A percentile compares a stretch with the other conserved stretches of the same genome.
phyloP scores from a whole-genome alignment of 371 early-diverging fungal genomes.

The Mucor velutinosus region DNA sequence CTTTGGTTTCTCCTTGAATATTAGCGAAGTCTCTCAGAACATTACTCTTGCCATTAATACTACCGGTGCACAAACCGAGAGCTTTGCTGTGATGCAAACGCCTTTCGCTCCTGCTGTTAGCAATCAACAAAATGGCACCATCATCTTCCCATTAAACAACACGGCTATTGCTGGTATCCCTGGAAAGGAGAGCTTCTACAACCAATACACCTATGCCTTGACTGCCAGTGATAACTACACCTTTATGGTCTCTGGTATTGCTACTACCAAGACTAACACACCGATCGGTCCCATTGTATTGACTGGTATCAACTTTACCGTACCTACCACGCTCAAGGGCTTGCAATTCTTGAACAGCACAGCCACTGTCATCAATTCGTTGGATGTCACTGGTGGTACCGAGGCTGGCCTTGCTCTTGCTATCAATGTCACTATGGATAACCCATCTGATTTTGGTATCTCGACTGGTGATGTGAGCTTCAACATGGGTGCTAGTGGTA shows the following conservation, averaged over 20 bases:
- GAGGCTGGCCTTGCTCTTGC: slow-evolving; percentile 49
- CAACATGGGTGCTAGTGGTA: slow-evolving; percentile 45
- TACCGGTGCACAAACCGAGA: slow-evolving; percentile 20
- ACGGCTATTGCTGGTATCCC: slow-evolving; percentile 44
- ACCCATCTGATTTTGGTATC: slow-evolving; percentile 62
- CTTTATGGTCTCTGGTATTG: slow-evolving; percentile 54
- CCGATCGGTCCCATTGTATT: slow-evolving; percentile 61
- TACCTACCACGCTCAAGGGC: slow-evolving; percentile 55
- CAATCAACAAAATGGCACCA: slow-evolving; percentile 44
- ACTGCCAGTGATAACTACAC: slow-evolving; percentile 45
- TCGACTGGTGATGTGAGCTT: slow-evolving; percentile 55
- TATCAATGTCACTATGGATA: slow-evolving; percentile 57
- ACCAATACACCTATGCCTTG: slow-evolving; percentile 53
- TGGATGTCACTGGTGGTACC: slow-evolving; percentile 63
- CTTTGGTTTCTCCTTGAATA: slow-evolving; percentile 57
- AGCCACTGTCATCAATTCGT: slow-evolving; percentile 55
- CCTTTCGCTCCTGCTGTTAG: slow-evolving; percentile 47
- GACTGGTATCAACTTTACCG: slow-evolving; percentile 57
- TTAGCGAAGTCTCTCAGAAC: slow-evolving; percentile 56
- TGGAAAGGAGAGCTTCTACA: slow-evolving; percentile 40
- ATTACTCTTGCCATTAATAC: slow-evolving; percentile 46
- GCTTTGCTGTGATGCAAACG: slow-evolving; percentile 50
- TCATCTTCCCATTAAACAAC: slow-evolving; percentile 50
- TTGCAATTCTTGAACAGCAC: slow-evolving; percentile 63
- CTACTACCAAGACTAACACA: slow-evolving; percentile 55